Percentiles rank a stretch among this genome's conserved stretches.
phyloP scores from a whole-genome alignment of 1,139 yeast genomes.

The Kurtzmaniella quercitrusa region DNA sequence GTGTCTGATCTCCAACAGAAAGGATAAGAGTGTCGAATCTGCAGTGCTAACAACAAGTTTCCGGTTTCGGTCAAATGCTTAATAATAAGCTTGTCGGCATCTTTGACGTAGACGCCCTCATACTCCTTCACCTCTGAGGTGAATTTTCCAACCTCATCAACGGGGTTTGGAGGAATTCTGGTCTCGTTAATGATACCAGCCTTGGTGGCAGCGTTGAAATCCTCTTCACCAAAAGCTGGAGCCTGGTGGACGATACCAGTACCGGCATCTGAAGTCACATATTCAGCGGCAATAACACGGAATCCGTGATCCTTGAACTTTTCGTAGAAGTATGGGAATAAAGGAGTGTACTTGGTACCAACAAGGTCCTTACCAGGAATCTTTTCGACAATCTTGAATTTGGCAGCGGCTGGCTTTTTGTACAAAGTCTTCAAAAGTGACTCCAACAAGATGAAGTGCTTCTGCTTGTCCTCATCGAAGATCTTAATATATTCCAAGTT shows the following conservation, averaged over 20 bases:
- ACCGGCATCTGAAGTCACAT: slow-evolving; percentile 93
- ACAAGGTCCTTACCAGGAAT: slow-evolving; percentile 74
- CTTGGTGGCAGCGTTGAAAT: slow-evolving; percentile 76
- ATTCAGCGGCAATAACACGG: slow-evolving; percentile 74
- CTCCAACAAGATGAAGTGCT: slow-evolving; percentile 79
- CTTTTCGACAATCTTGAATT: slow-evolving; percentile 76
- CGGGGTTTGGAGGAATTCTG: slow-evolving; percentile 82
- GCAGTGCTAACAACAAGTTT: slow-evolving; percentile 68
- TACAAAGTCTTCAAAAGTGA: slow-evolving; percentile 73
- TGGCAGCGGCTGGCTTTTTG: slow-evolving; percentile 91
- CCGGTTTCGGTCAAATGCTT: slow-evolving; percentile 78
- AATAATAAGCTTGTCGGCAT: slow-evolving; percentile 89
- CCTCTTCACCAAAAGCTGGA: slow-evolving; percentile 99
- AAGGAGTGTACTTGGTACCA: slow-evolving; percentile 77
- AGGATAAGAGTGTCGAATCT: slow-evolving; percentile 93
- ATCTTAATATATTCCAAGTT: slow-evolving; percentile 88
- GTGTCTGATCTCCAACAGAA: slow-evolving; percentile 99
- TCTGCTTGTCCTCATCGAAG: slow-evolving; percentile 79
- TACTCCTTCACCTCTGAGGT: slow-evolving; percentile 69
- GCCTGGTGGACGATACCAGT: slow-evolving; percentile 98
- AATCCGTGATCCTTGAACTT: slow-evolving; percentile 73
- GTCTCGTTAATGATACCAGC: slow-evolving; percentile 72
- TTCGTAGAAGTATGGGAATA: slow-evolving; percentile 76
- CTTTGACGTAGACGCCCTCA: slow-evolving; percentile 86
- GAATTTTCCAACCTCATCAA: slow-evolving; percentile 87